Evolutionary conservation across 768 basidiomycete genomes (phyloP).

Genomic region (Termitomyces sp.): DNA sequence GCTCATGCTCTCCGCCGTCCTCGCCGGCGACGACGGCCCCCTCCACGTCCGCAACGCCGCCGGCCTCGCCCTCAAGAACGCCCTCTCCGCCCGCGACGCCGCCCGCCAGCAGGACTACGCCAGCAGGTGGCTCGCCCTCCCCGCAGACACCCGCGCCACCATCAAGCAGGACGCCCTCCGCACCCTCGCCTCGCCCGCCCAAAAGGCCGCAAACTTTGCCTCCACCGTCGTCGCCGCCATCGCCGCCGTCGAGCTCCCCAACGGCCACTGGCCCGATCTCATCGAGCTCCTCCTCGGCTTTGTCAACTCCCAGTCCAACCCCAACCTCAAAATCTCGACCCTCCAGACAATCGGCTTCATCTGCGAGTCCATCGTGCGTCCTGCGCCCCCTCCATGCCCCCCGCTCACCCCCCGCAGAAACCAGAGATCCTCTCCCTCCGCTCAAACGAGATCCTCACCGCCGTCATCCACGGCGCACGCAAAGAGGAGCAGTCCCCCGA

Average conservation of each 20-base stretch:
- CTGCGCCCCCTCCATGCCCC: background rate
- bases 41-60: slow-evolving; percentile 90
- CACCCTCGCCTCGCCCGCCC: slow-evolving; percentile 67
- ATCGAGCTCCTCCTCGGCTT: slow-evolving; percentile 86
- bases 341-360: slow-evolving; percentile 95
- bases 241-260: slow-evolving; percentile 88
- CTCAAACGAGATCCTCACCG: slow-evolving; percentile 96
- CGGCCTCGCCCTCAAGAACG: slow-evolving; percentile 94
- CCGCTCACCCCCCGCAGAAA: slow-evolving; percentile 50
- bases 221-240: slow-evolving; percentile 94
- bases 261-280: slow-evolving; percentile 83
- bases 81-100: slow-evolving; percentile 76
- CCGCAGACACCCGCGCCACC: slow-evolving; percentile 59
- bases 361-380: slow-evolving; percentile 91
- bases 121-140: slow-evolving; percentile 78
- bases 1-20: slow-evolving; percentile 80
- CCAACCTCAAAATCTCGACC: slow-evolving; percentile 77
- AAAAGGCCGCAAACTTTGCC: slow-evolving; percentile 78
- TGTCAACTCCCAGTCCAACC: slow-evolving; percentile 68
- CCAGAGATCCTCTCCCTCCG: slow-evolving; percentile 85
- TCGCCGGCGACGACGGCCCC: slow-evolving; percentile 67
- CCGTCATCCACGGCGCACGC: slow-evolving; percentile 95
- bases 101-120: slow-evolving; percentile 71
- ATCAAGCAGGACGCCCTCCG: slow-evolving; percentile 86
- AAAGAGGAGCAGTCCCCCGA: slow-evolving; percentile 91